Evolutionary conservation across 169 alveolate species (phyloP), one percentile per base, ranked within the genome.

Genomic region (Plasmodium berghei): DNA sequence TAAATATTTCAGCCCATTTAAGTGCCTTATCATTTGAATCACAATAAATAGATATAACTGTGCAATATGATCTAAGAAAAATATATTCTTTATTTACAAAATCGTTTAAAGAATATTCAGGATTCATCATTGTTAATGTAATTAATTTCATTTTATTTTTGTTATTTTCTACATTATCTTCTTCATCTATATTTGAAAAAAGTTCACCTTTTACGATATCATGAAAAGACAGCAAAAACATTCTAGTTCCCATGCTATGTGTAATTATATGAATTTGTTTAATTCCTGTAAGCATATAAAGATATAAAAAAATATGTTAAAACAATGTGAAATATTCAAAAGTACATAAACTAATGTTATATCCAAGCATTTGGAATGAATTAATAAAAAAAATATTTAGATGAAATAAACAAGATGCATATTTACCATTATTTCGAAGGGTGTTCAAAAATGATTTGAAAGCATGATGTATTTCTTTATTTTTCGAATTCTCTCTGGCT

Each of bases 171-270:
- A 54, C 75, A 14, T 54, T 85, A 0, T 87, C 92, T 12, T 92
- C 85, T 46, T 92, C 92, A 22, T 92, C 95, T 18, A 92, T 72
- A 16, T 89, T 87, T 18, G 92, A 92, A n/a, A 92, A 73, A 14
- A 92, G 66, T 10, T 87, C 90, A 54, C 87, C 90, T 18, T 63
- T 63, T 22, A 92, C 87, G 20, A 95, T 93, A 61, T 88, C 87
- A 5, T 94, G 93, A 34, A 95, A 95, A 2, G 96, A 85, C n/a
- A 91, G 87, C 45, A 95, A 89, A 72, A 95, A 95, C 93, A 92
- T 85, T 49, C 94, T 67, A 1, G 96, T 94, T 5, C 97, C 97
- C 95, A 92, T 94, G 18, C 95, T 69, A 67, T 95, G 96, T n/a
- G 96, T 93, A 80, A 95, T 93, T 9, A 95, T 71, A 85, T 95